Evolutionary conservation across 331 rosid species (phyloP).

Genomic region (Spiraea crenata): DNA sequence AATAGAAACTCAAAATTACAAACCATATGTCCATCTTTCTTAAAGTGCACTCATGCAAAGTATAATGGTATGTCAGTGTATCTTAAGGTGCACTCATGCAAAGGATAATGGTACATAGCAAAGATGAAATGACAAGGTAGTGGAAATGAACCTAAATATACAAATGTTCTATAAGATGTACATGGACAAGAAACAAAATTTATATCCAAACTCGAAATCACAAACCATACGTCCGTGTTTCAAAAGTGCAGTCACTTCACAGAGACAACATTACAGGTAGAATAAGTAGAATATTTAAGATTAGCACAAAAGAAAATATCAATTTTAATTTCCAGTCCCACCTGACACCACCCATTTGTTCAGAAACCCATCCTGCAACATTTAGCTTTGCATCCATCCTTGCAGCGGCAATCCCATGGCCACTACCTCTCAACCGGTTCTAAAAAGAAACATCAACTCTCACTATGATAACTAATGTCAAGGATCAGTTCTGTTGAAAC

Average conservation of each 20-base stretch:
- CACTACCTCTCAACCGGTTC: conserved; percentile 95
- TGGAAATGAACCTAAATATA: neutral
- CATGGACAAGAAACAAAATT: neutral
- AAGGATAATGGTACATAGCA: neutral
- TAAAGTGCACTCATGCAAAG: neutral
- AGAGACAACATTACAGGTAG: neutral
- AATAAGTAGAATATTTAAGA: neutral
- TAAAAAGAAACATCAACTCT: conserved; percentile 30
- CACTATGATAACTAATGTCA: conserved; percentile 15
- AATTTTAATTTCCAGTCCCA: conserved; percentile 36
- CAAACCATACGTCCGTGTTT: neutral
- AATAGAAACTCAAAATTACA: no score
- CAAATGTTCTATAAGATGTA: neutral
- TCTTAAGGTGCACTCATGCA: neutral
- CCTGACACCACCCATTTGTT: conserved; percentile 98
- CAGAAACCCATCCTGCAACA: conserved; percentile 93
- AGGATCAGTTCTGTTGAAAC: conserved; percentile 12
- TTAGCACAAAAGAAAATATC: conserved; percentile 14
- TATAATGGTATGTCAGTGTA: no score
- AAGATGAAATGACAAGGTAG: conserved; percentile 6
- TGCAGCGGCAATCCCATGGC: conserved; percentile 95
- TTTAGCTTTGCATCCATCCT: conserved; percentile 95
- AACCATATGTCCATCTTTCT: no score
- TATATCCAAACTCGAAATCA: neutral
- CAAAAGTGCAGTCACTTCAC: neutral